Conservation (phyloP, 2,329 filamentous ascomycete genomes). For the Hirsutella rhossiliensis region DNA sequence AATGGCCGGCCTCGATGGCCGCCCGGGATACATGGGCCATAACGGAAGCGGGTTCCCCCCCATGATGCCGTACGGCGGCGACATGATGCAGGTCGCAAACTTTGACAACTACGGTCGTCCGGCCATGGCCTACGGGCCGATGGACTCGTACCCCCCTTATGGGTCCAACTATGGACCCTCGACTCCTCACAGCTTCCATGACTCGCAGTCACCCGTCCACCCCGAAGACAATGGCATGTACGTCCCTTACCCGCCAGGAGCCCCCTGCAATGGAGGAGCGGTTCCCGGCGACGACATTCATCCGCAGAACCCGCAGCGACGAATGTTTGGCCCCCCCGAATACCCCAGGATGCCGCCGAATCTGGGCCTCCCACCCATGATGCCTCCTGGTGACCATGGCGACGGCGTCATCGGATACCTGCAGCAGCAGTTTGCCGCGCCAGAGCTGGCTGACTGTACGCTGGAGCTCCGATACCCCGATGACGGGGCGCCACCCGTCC, state of each 20-base stretch:
- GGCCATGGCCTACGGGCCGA: conserved; percentile 19
- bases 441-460: conserved; percentile 28
- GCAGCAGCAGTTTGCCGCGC: conserved; percentile 20
- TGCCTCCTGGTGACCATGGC: conserved; percentile 14
- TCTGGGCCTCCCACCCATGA: conserved; percentile 14
- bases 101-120: conserved; percentile 27
- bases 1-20: conserved; percentile 21
- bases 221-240: conserved; percentile 31
- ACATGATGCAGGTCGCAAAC: conserved; percentile 19
- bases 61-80: conserved; percentile 22
- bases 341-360: conserved; percentile 21
- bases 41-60: conserved; percentile 23
- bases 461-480: conserved; percentile 33
- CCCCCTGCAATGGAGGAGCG: conserved; percentile 23
- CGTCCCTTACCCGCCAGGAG: conserved; percentile 25
- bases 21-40: conserved; percentile 19
- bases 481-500: conserved; percentile 23
- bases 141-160: conserved; percentile 21
- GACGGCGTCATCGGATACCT: conserved; percentile 28
- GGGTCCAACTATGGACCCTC: conserved; percentile 36
- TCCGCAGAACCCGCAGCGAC: conserved; percentile 14
- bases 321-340: conserved; percentile 18
- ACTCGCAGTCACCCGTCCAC: conserved; percentile 43
- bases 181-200: conserved; percentile 50
- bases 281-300: conserved; percentile 18